Percentiles rank a stretch among this genome's conserved stretches.
Conservation (phyloP, 2,329 filamentous ascomycete species). For the Colletotrichum melonis region DNA sequence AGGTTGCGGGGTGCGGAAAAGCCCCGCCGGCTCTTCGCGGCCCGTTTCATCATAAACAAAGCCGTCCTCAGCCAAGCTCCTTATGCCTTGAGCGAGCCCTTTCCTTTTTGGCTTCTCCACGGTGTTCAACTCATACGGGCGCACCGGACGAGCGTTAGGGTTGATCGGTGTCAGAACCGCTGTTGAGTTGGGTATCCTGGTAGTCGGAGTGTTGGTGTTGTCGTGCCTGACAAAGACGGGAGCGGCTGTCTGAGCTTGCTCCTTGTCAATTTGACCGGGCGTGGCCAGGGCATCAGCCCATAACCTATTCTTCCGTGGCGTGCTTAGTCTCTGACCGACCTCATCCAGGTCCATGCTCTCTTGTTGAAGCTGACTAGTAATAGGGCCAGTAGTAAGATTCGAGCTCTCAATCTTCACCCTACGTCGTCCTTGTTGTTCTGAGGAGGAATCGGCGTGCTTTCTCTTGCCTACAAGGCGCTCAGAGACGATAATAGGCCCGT, state of each 20-base stretch:
- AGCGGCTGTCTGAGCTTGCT: neutral
- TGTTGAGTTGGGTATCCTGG: constrained; percentile 36
- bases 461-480: constrained; percentile 62
- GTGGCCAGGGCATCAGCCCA: neutral
- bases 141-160: constrained; percentile 44
- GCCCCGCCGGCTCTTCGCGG: constrained; percentile 28
- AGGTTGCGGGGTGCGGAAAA: constrained; percentile 31
- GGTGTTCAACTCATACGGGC: constrained; percentile 39
- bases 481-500: constrained; percentile 61
- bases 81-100: constrained; percentile 50
- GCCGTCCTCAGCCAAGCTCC: constrained; percentile 61
- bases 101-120: constrained; percentile 35
- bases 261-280: neutral
- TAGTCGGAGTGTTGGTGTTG: constrained; percentile 33
- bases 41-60: constrained; percentile 40
- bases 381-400: constrained; percentile 40
- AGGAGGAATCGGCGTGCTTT: constrained; percentile 43
- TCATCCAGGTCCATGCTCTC: constrained; percentile 73
- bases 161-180: constrained; percentile 52
- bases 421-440: constrained; percentile 39
- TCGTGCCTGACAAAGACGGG: constrained; percentile 25
- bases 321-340: constrained; percentile 55
- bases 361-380: constrained; percentile 44
- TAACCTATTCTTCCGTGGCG: constrained; percentile 49
- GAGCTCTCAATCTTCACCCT: constrained; percentile 58